These are phyloP conservation scores for Schrenkiella parvula DNA, from an alignment of 345 rosid genomes.

Conservation along the genomic window DNA sequence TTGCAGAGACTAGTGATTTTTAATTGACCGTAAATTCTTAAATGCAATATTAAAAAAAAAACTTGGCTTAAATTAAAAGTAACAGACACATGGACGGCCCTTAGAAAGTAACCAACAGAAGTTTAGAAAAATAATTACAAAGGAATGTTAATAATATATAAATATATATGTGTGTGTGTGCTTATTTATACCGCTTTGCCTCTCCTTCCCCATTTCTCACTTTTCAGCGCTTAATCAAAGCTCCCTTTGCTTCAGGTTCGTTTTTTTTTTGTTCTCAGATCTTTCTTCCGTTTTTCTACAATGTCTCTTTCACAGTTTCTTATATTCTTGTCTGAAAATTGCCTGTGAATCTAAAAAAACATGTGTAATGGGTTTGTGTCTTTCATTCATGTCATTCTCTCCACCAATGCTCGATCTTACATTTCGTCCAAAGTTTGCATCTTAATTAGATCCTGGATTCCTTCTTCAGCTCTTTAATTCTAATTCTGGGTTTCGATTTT, in stretches of 20 bases:
- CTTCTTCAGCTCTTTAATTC: background rate
- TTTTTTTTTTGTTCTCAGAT: background rate
- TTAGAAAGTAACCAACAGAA: background rate
- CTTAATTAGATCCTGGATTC: slow-evolving; percentile 10
- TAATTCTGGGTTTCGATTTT: background rate
- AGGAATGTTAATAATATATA: slow-evolving; percentile 14
- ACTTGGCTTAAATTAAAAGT: background rate
- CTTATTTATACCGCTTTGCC: slow-evolving; percentile 2
- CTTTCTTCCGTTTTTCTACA: background rate
- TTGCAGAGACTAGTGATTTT: too few relatives aligned
- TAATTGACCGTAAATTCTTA: too few relatives aligned
- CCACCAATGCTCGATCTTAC: slow-evolving; percentile 18
- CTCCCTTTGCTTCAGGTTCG: slow-evolving; percentile 21
- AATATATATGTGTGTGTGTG: background rate
- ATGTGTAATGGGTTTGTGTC: slow-evolving; percentile 1
- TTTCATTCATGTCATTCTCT: slow-evolving; percentile 4
- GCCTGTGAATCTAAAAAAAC: background rate
- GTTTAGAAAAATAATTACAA: slow-evolving; percentile 14
- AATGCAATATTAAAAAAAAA: too few relatives aligned
- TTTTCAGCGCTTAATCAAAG: slow-evolving; percentile 21
- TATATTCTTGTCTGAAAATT: background rate
- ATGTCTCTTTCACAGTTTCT: background rate
- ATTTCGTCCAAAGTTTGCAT: background rate
- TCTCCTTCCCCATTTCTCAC: slow-evolving; percentile 15
- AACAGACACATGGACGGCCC: slow-evolving; percentile 5